Base-by-base conservation (phyloP, 768 basidiomycete genomes). In the Macrolepiota dolichaula region DNA sequence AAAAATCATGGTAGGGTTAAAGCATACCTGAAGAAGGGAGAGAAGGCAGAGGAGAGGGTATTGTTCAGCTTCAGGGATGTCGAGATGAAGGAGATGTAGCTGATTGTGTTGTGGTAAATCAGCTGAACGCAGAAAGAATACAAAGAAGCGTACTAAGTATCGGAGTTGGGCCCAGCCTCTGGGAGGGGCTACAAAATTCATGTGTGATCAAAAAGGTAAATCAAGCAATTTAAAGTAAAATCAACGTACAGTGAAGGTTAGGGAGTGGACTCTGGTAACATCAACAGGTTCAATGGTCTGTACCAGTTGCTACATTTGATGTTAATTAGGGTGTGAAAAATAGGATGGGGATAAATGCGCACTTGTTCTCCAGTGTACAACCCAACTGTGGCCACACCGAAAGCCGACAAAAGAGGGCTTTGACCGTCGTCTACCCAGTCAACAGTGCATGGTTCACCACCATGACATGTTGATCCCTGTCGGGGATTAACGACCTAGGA, bases 371-470 rank as follows among this genome's bases (percentile, higher is more conserved):
- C 85, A n/a, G 78, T 79, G 63, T 82, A 91, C 35, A 92, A 71
- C 1, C 76, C 86, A 55, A 88, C 78, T 2, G 73, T 72, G 54
- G 81, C 79, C 0, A 81, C 69, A 3, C 88, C 87, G 51, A 91
- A 79, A 36, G 67, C 60, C 5, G 73, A 44, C n/a, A 80, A 63
- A 17, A 83, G 69, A 2, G 90, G 89, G 1, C 58, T 38, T 10
- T 62, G 40, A 17, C 89, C 89, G 63, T 92, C 76, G 57, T 92
- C 89, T 1, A 83, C 61, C 89, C 88, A 92, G 49, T 76, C 59
- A 6, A 91, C 78, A 0, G 68, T 71, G 71, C 86, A 88, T 5
- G 79, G 62, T 63, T 83, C 70, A 11, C 84, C 85, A 25, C 75
- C 89, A 40, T 73, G 73, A 68, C 86, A 89, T 24, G 72, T 73